Evolutionary conservation across 768 basidiomycete genomes (phyloP), one percentile per base, ranked within the genome.

Genomic region (Panus rudis): DNA sequence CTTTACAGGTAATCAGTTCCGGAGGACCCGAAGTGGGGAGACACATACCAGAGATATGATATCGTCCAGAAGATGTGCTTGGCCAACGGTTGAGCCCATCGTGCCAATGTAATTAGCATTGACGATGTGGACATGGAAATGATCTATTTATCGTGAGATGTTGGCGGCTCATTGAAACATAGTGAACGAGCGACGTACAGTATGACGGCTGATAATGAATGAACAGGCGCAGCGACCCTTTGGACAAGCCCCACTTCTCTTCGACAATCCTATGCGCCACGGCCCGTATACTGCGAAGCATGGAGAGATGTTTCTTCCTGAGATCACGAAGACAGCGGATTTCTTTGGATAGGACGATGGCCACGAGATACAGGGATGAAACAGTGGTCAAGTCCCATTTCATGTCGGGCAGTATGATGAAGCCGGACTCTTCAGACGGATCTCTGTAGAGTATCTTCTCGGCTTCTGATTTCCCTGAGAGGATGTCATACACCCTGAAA

Each of bases 191-290:
- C 11, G 16, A 71, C 87, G 49, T 45, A 93, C 93, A 97, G 58
- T 97, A 98, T 27, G 82, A 87, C 0, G 94, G 94, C 57, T 96
- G 93, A 59, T 99, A 99, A 59, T 99, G 96, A 12, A 98, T 65
- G 54, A 81, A 92, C 68, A 93, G 69, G 52, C 92, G 67, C 46
- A 96, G 56, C 8, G 78, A 71, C 3, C 80, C 83, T 13, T 57
- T 52, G 4, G 63, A 65, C 1, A 94, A 64, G 0, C 76, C 81
- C 77, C 85, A 99, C 52, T 73, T 75, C 34, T 74, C 71, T 39
- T 67, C 54, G 0, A 76, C 84, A 3, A 81, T 60, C 3, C 59
- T 57, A 24, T 65, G 64, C 1, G 83, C 78, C 47, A 80, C 70
- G 2, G 59, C 57, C 17, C 74, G 73, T 38, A 98, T 89, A 12